Conservation (phyloP, 2,329 filamentous ascomycete genomes). For the Fusarium neocosmosporiellum region DNA sequence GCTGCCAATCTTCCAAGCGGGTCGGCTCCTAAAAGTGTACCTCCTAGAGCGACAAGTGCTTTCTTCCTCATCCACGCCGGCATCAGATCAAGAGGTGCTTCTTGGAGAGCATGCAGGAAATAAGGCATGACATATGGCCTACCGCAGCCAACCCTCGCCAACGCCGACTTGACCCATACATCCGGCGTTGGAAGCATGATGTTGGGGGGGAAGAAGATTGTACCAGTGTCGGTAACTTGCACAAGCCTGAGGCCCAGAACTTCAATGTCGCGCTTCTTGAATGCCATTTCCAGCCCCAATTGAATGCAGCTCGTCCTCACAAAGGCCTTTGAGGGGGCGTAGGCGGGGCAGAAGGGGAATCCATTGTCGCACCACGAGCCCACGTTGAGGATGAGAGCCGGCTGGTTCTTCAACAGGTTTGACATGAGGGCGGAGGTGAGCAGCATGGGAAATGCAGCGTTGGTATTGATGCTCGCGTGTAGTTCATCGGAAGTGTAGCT, state of each 20-base stretch:
- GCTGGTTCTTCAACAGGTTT: not conserved
- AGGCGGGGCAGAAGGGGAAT: not conserved
- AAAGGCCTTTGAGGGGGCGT: constrained; percentile 2
- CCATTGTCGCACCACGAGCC: constrained; percentile 1
- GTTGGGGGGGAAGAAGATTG: not conserved
- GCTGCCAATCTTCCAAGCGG: not conserved
- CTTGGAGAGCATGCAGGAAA: not conserved
- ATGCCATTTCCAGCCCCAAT: not conserved
- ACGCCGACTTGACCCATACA: constrained; percentile 2
- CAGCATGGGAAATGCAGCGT: not conserved
- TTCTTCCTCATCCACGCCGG: not conserved
- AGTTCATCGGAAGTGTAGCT: not conserved
- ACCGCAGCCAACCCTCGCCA: constrained; percentile 5
- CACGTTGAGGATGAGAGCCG: not conserved
- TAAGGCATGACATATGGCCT: constrained; percentile 3
- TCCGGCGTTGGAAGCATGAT: not conserved
- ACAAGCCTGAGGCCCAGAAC: not conserved
- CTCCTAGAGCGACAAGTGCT: not conserved
- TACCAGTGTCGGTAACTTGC: not conserved
- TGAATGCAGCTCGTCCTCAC: not conserved
- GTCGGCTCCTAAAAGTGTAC: not conserved
- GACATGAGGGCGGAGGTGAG: not conserved
- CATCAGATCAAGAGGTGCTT: not conserved
- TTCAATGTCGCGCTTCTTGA: not conserved
- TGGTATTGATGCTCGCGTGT: not conserved